Evolutionary conservation across 331 rosid species (phyloP).

Genomic region (Pyracantha coccinea): DNA sequence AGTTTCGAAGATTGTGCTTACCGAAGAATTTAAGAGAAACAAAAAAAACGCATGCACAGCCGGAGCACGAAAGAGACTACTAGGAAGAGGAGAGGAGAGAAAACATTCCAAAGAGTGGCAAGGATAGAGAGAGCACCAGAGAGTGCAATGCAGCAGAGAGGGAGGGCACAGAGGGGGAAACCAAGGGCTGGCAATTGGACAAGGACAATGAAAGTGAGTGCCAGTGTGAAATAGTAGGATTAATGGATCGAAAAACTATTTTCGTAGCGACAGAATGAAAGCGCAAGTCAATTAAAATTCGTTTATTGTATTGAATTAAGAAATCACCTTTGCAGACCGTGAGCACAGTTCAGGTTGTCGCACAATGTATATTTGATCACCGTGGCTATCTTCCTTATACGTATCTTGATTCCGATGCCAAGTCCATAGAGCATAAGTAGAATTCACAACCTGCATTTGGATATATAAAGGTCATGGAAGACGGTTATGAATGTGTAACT

Average conservation of each 20-base stretch:
- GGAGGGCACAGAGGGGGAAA: slow-evolving; percentile 8
- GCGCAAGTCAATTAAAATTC: too few relatives aligned
- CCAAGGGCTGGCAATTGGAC: slow-evolving; percentile 28
- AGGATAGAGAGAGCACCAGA: slow-evolving; percentile 37
- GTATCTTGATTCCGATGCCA: slow-evolving; percentile 88
- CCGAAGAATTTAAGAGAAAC: neutral
- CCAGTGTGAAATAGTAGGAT: neutral
- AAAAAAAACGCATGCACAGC: neutral
- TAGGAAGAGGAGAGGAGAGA: slow-evolving; percentile 18
- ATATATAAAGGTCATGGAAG: neutral
- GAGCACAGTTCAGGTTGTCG: slow-evolving; percentile 66
- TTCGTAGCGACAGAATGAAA: neutral
- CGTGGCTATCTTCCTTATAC: slow-evolving; percentile 47
- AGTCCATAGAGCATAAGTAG: slow-evolving; percentile 81
- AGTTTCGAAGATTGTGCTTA: neutral
- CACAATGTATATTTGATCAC: slow-evolving; percentile 80
- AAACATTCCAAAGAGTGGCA: slow-evolving; percentile 25
- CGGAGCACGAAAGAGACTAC: neutral
- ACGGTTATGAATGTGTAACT: neutral
- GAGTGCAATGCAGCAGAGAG: slow-evolving; percentile 2
- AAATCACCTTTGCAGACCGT: slow-evolving; percentile 30
- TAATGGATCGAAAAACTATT: neutral
- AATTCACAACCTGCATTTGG: slow-evolving; percentile 58
- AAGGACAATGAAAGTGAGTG: slow-evolving; percentile 1
- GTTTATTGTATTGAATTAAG: neutral